Conservation (phyloP, 768 basidiomycete species). For the Hemileccinum rubropunctum region DNA sequence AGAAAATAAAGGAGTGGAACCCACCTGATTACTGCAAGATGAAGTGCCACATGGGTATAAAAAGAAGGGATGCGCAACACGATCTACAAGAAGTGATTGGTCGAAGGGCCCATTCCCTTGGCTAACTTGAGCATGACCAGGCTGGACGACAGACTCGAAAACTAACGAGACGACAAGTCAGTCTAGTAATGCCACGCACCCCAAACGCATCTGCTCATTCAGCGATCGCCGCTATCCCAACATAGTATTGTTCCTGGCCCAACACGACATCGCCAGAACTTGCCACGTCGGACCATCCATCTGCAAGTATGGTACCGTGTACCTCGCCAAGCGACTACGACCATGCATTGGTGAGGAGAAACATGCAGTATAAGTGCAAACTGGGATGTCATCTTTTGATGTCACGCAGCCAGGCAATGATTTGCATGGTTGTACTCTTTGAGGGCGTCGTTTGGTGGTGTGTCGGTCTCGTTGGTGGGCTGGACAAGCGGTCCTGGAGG, state of each 20-base stretch:
- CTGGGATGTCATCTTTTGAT: constrained; percentile 32
- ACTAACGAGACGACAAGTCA: constrained; percentile 18
- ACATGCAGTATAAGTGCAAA: constrained; percentile 34
- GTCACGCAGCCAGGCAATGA: constrained; percentile 37
- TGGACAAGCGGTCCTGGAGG: constrained; percentile 42
- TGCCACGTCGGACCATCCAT: constrained; percentile 51
- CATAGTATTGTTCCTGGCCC: constrained; percentile 44
- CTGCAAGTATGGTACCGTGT: constrained; percentile 34
- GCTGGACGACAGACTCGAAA: constrained; percentile 51
- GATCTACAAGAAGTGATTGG: constrained; percentile 41
- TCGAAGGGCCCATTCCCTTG: constrained; percentile 37
- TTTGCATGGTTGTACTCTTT: constrained; percentile 35
- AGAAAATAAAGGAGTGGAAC: too few species aligned
- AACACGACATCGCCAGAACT: constrained; percentile 42
- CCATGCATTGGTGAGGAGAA: constrained; percentile 53
- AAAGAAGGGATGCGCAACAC: too few species aligned
- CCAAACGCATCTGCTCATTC: constrained; percentile 57
- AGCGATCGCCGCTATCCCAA: constrained; percentile 51
- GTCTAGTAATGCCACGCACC: too few species aligned
- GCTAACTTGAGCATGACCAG: constrained; percentile 47
- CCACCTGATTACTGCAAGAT: too few species aligned
- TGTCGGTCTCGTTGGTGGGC: too few species aligned
- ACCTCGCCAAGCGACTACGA: constrained; percentile 41
- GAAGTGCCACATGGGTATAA: too few species aligned
- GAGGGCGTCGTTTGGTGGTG: too few species aligned